phyloP scores from a whole-genome alignment of 768 basidiomycete genomes.

The Lentinula sp. region DNA sequence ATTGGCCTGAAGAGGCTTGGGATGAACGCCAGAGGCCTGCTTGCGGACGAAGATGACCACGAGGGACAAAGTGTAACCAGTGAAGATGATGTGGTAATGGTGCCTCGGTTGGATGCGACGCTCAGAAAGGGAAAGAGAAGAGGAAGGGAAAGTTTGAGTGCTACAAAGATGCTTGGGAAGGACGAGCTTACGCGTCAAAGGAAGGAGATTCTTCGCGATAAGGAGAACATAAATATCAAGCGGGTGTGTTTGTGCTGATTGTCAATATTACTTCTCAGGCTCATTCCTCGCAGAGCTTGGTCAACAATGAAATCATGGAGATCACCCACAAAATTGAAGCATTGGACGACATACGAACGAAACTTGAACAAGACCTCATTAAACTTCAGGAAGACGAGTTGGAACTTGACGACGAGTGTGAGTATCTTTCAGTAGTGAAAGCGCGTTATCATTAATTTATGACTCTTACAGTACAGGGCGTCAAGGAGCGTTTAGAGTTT shows the following conservation, averaged over 20 bases:
- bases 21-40: constrained; percentile 69
- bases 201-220: constrained; percentile 83
- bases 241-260: constrained; percentile 46
- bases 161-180: constrained; percentile 66
- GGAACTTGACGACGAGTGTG: constrained; percentile 94
- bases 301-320: constrained; percentile 83
- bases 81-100: constrained; percentile 71
- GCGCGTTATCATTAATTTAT: constrained; percentile 4
- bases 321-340: constrained; percentile 87
- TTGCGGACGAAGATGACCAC: constrained; percentile 50
- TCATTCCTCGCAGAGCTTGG: constrained; percentile 53
- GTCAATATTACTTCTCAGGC: constrained; percentile 9
- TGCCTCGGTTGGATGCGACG: constrained; percentile 34
- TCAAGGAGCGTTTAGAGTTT: constrained; percentile 76
- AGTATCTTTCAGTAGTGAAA: constrained; percentile 22
- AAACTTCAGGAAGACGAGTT: constrained; percentile 92
- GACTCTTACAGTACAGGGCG: constrained; percentile 69
- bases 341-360: constrained; percentile 72
- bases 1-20: constrained; percentile 79
- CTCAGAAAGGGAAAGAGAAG: constrained; percentile 42
- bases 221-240: constrained; percentile 87
- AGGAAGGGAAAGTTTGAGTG: constrained; percentile 62
- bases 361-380: constrained; percentile 77
- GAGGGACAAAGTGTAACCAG: constrained; percentile 61
- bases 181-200: constrained; percentile 83